Base-by-base conservation (phyloP, 1,139 yeast species). In the Saccharomyces uvarum region DNA sequence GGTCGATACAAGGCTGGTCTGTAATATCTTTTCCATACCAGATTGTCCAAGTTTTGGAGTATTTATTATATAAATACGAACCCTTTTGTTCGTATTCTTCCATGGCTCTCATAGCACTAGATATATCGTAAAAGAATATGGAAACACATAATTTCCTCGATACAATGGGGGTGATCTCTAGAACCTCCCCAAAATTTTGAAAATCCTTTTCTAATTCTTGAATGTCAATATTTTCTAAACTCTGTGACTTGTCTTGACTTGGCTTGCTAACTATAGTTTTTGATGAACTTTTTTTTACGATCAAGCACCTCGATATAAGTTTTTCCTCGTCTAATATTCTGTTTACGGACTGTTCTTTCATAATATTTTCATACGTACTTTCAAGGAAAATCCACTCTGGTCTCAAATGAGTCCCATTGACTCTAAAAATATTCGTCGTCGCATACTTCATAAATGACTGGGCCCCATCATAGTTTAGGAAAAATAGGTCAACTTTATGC, bases 1-100 rank as follows among this genome's bases (percentile, higher is more conserved):
- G 50, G 38, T 61, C 63, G 38, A 69, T 59, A 58, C 81, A 77
- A 4, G 79, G 82, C 57, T 73, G 75, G 59, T 86, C 93, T 5
- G 88, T 76, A 1, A 81, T 79, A 66, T 88, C 96, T 52, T 77
- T 78, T 0, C 87, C 89, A 63, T 81, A 88, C 79, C 82, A 77
- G 2, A 85, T 70, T 9, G 74, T 69, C 95, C 95, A 88, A 6
- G 73, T 78, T 7, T 68, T 68, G 62, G 57, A 59, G 52, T 83
- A 87, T 60, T 77, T 80, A n/a, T 61, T 61, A 53, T 73, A 63
- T 59, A 84, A 62, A n/a, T 58, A 60, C 2, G 80, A 72, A 4
- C 54, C 51, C 4, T 61, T 49, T 19, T 64, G 57, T 24, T 74
- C 74, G 59, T 73, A 75, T 48, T 77, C 78, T 46, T 70, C 71